Base-by-base conservation (phyloP, 768 basidiomycete species). In the Lentinula boryana region DNA sequence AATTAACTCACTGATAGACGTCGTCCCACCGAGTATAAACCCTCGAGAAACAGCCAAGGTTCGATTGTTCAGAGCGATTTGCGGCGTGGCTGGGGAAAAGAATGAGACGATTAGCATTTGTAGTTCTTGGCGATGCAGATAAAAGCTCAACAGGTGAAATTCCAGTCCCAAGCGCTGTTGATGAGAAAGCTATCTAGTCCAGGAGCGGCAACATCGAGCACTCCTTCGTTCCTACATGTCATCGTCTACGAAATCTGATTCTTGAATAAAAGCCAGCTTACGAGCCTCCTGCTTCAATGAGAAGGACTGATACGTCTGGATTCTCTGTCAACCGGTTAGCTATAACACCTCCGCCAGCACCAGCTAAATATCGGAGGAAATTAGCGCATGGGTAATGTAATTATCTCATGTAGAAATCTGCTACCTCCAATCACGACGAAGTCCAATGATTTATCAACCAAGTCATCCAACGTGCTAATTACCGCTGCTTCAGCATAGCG, bases 11-110 rank as follows among this genome's bases (percentile, higher is more conserved):
- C 73, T 74, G 43, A 70, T 68, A n/a, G 69, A 69, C 21, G 68
- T 70, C n/a, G 65, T 66, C 16, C 72, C 74, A 1, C 75, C 75
- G 0, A 76, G 66, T 12, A 72, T 36, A 43, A 66, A 72, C 0
- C 74, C 75, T 6, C 74, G 63, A 6, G 67, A 62, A 50, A 69
- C 73, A 15, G 49, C 12, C 5, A 72, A 61, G 2, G 62, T 59
- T 36, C 67, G 55, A 33, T 64, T 64, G 54, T 67, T 66, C 5
- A 74, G 50, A n/a, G 56, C 63, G 4, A 48, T 21, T 58, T 71
- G 71, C 8, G 71, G 70, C 2, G 62, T 60, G 15, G 58, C 58
- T 52, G 7, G 40, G 13, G 58, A 57, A 16, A 48, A 63, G 16
- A 35, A 65, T 41, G 59, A 65, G 50, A 56, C 62, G 46, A 48